Conservation (phyloP, 257 asterid genomes). For the Forsythia viridissima region DNA sequence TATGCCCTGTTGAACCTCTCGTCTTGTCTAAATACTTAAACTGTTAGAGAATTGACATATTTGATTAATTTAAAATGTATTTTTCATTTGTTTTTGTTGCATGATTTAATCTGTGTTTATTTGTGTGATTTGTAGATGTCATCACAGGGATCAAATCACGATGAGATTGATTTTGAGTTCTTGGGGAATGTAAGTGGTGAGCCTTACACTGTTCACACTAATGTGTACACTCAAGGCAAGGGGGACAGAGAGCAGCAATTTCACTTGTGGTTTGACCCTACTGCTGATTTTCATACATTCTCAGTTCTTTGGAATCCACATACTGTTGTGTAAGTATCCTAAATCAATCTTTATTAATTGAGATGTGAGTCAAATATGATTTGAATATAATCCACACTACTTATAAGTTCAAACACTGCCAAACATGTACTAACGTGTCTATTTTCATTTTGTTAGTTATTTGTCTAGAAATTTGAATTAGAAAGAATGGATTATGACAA, state of each 20-base stretch:
- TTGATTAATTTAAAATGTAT: background rate
- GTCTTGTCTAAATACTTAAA: no score
- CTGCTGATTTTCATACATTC: slow-evolving; percentile 55
- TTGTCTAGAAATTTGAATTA: no score
- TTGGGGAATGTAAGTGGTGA: slow-evolving; percentile 69
- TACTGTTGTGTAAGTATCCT: slow-evolving; percentile 40
- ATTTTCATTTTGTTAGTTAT: no score
- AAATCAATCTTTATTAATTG: no score
- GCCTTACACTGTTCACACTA: slow-evolving; percentile 64
- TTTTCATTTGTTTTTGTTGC: background rate
- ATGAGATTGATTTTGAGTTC: slow-evolving; percentile 79
- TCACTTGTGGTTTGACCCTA: slow-evolving; percentile 70
- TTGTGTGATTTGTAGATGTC: slow-evolving; percentile 38
- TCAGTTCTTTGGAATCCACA: slow-evolving; percentile 56
- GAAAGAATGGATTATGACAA: no score
- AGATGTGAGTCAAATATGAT: no score
- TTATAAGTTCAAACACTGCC: no score
- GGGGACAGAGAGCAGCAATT: slow-evolving; percentile 75
- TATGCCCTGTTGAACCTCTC: slow-evolving; percentile 2
- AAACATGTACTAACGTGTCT: no score
- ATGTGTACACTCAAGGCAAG: slow-evolving; percentile 60
- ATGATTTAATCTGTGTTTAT: background rate
- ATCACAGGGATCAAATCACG: slow-evolving; percentile 54
- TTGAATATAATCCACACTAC: no score
- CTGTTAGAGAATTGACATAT: background rate